Evolutionary conservation across 768 basidiomycete species (phyloP).

Genomic region (Pluteus cervinus): DNA sequence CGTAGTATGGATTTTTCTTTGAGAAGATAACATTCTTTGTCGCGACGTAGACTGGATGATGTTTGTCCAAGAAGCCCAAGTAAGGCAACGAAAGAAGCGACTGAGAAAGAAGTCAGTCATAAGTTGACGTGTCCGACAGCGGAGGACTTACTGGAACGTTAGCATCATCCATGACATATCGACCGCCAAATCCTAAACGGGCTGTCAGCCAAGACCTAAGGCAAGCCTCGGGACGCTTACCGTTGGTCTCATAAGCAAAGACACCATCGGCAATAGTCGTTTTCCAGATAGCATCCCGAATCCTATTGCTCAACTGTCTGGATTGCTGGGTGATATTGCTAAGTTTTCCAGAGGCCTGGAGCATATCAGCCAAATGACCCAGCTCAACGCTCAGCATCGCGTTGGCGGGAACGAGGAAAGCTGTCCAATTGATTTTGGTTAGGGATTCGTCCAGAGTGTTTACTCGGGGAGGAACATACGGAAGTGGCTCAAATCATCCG

Average conservation of each 20-base stretch:
- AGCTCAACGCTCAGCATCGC: conserved; percentile 80
- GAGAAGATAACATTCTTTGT: conserved; percentile 62
- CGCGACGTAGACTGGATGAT: conserved; percentile 52
- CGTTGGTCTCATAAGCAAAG: conserved; percentile 77
- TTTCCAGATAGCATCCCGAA: conserved; percentile 55
- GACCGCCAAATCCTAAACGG: conserved; percentile 51
- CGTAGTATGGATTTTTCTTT: conserved; percentile 62
- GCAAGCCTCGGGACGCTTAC: conserved; percentile 20
- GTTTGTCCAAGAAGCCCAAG: conserved; percentile 65
- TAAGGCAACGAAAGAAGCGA: conserved; percentile 77
- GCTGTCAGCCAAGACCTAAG: not conserved
- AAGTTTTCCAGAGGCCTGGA: conserved; percentile 43
- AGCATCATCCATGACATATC: conserved; percentile 82
- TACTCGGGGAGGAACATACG: conserved; percentile 45
- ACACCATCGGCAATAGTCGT: conserved; percentile 55
- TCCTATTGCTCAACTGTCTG: conserved; percentile 49
- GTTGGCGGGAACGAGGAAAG: conserved; percentile 74
- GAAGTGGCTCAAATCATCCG: conserved; percentile 66
- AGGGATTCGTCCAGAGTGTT: not conserved
- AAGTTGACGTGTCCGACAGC: not conserved
- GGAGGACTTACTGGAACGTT: conserved; percentile 63
- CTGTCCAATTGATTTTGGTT: conserved; percentile 23
- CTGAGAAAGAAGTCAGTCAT: conserved; percentile 24
- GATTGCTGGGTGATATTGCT: conserved; percentile 50
- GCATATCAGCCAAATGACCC: conserved; percentile 48